These are phyloP conservation scores for Pisolithus albus DNA, from an alignment of 768 basidiomycete genomes.

Conservation along the genomic window DNA sequence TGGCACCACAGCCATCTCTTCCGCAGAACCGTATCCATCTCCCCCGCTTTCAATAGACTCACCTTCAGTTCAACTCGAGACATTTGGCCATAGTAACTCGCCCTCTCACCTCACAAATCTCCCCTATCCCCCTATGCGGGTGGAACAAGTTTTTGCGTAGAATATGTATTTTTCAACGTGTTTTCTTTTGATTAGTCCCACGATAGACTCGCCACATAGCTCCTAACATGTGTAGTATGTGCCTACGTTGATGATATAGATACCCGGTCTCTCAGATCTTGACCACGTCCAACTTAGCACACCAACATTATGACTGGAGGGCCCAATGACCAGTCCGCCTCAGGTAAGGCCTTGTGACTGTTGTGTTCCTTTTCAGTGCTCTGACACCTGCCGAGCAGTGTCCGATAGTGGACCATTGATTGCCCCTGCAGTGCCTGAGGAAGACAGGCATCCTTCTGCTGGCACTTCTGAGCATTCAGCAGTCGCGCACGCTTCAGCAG, in stretches of 20 bases:
- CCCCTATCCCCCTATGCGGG: conserved; percentile 5
- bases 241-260: neutral
- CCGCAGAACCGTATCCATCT: conserved; percentile 43
- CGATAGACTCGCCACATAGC: neutral
- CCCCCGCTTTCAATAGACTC: conserved; percentile 34
- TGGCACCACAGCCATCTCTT: conserved; percentile 15
- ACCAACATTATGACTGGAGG: too few relatives aligned
- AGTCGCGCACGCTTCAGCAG: too few relatives aligned
- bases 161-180: conserved; percentile 18
- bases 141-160: conserved; percentile 14
- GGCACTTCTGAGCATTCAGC: too few relatives aligned
- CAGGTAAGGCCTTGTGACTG: neutral
- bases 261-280: neutral
- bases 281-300: too few relatives aligned
- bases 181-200: neutral
- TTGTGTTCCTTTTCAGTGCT: too few relatives aligned
- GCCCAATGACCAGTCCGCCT: neutral
- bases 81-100: conserved; percentile 10
- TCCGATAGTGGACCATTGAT: too few relatives aligned
- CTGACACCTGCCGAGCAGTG: too few relatives aligned
- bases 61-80: conserved; percentile 10
- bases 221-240: too few relatives aligned
- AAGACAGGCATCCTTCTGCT: too few relatives aligned
- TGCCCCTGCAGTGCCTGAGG: too few relatives aligned
- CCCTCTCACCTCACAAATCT: neutral